Base-by-base conservation (phyloP, 768 basidiomycete species). In the Tulasnella sp. region DNA sequence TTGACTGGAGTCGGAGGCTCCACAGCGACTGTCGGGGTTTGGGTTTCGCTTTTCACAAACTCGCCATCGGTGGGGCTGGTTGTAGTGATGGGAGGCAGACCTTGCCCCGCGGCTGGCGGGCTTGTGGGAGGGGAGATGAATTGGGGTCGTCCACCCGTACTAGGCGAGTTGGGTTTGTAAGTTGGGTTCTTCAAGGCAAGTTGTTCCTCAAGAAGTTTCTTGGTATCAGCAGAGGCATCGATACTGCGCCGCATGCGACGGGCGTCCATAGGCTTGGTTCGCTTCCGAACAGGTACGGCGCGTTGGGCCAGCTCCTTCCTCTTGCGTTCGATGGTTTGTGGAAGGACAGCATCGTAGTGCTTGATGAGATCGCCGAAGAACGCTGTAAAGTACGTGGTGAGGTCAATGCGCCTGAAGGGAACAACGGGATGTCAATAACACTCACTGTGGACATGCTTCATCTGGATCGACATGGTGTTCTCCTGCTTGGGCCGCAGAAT, bases 181-280 rank as follows among this genome's bases (percentile, higher is more conserved):
- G 89, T 89, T 61, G 88, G 86, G 80, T 91, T 89, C 82, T 94
- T 70, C 77, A 77, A 91, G 67, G 81, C 80, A 67, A 81, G 78
- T 69, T 83, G 84, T 46, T 90, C 90, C 18, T 90, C 90, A 23
- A 94, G 87, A 18, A 93, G 85, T 79, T 94, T 91, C 79, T 89
- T 87, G 2, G 90, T 85, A 79, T 95, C 92, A 4, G 88, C 88
- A 35, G 91, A 92, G 3, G 89, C 87, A 2, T 92, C 91, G 75
- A 97, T 89, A 77, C 88, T 88, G 80, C 90, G 89, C 80, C 95
- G 88, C 80, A 91, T 94, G 83, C 94, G 87, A 70, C 95, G 91
- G 90, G 96, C 92, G 83, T 98, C 96, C 70, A 96, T 85, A 0
- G 91, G 91, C 0, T 92, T 92, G 3, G 96, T 97, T 75, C 93